A percentile compares a stretch with the other conserved stretches of the same genome.
These are phyloP conservation scores for Xylariaceae sp. DNA, from an alignment of 2,329 filamentous ascomycete genomes.

Conservation along the genomic window DNA sequence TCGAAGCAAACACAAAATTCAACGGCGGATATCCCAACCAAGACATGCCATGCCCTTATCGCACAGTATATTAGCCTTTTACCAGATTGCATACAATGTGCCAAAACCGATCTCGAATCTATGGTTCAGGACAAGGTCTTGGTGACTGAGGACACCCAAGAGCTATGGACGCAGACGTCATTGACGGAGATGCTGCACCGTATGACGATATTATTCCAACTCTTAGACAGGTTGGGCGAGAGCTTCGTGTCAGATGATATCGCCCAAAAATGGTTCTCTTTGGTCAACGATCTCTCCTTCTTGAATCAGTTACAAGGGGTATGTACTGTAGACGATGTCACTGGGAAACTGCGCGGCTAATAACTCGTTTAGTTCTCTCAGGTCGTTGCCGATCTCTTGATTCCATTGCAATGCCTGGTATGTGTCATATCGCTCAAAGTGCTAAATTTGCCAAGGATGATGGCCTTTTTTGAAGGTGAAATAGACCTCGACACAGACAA, in stretches of 20 bases:
- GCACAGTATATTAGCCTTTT: slow-evolving; percentile 47
- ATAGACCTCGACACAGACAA: slow-evolving; percentile 41
- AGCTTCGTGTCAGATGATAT: slow-evolving; percentile 55
- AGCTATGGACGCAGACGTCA: slow-evolving; percentile 31
- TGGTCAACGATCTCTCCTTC: slow-evolving; percentile 66
- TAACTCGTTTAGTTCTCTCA: slow-evolving; percentile 30
- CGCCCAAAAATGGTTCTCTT: slow-evolving; percentile 68
- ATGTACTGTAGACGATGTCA: slow-evolving; percentile 27
- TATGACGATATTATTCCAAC: slow-evolving; percentile 68
- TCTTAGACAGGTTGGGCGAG: slow-evolving; percentile 55
- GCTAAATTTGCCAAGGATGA: slow-evolving; percentile 60
- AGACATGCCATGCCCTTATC: slow-evolving; percentile 43
- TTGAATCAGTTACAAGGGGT: slow-evolving; percentile 60
- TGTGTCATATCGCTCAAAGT: slow-evolving; percentile 68
- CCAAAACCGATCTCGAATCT: slow-evolving; percentile 46
- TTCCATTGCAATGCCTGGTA: slow-evolving; percentile 65
- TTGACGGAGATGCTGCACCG: slow-evolving; percentile 67
- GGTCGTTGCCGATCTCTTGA: slow-evolving; percentile 43
- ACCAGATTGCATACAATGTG: slow-evolving; percentile 46
- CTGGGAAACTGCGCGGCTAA: slow-evolving; percentile 36
- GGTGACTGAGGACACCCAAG: slow-evolving; percentile 26
- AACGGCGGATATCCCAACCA: slow-evolving; percentile 30
- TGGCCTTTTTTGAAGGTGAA: slow-evolving; percentile 52
- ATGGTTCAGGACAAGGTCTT: slow-evolving; percentile 46
- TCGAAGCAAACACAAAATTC: slow-evolving; percentile 29